Evolutionary conservation across 2,329 filamentous ascomycete species (phyloP).

Genomic region (Alternaria consortialis): DNA sequence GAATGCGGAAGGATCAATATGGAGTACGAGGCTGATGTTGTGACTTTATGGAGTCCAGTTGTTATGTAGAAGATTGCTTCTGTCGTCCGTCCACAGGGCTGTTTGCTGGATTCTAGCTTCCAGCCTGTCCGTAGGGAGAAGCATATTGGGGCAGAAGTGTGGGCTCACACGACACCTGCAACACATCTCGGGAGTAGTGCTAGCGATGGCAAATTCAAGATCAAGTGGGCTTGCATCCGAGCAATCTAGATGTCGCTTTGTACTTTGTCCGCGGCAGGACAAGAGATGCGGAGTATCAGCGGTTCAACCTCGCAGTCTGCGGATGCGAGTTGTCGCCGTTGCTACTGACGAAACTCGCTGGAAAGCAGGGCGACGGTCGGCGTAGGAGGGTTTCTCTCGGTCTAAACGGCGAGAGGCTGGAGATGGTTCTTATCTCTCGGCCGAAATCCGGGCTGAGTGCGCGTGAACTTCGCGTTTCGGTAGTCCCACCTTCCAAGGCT

Average conservation of each 20-base stretch:
- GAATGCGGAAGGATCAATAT: constrained; percentile 14
- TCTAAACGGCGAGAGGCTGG: constrained; percentile 11
- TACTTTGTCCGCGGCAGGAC: constrained; percentile 18
- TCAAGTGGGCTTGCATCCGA: constrained; percentile 20
- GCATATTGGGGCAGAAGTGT: background rate
- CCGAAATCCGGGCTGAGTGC: constrained; percentile 18
- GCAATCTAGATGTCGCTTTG: constrained; percentile 22
- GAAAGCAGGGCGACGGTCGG: constrained; percentile 21
- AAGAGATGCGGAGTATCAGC: constrained; percentile 28
- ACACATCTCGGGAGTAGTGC: background rate
- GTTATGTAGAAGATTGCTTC: background rate
- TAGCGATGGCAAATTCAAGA: constrained; percentile 1
- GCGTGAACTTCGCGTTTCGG: constrained; percentile 23
- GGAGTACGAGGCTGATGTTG: background rate
- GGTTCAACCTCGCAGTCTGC: constrained; percentile 41
- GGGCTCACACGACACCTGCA: background rate
- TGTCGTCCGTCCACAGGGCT: background rate
- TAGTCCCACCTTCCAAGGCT: background rate
- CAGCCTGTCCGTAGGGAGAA: background rate
- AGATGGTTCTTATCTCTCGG: constrained; percentile 26
- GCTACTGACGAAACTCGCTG: constrained; percentile 28
- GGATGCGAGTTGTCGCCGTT: constrained; percentile 43
- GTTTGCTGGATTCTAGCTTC: background rate
- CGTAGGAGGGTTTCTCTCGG: constrained; percentile 22
- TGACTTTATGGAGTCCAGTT: background rate